These are phyloP conservation scores for Fusarium anthophilum DNA, from an alignment of 2,329 filamentous ascomycete genomes.

Conservation along the genomic window DNA sequence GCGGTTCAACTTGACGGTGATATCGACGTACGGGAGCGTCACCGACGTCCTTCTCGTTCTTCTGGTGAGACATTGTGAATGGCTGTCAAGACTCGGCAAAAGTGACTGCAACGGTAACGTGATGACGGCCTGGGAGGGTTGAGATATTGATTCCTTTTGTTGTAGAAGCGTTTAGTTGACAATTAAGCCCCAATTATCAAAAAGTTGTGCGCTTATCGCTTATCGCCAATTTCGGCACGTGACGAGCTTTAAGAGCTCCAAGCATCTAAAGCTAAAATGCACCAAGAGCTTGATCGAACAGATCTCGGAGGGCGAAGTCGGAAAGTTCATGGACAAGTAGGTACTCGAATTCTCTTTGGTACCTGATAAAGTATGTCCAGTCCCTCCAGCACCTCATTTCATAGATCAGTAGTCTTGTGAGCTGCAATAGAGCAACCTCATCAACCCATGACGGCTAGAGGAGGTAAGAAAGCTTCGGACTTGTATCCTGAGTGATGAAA, in stretches of 20 bases:
- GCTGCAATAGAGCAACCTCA: neutral
- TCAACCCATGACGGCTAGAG: neutral
- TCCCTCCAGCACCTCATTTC: neutral
- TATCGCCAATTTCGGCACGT: constrained; percentile 11
- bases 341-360: neutral
- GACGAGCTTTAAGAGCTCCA: neutral
- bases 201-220: constrained; percentile 38
- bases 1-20: neutral
- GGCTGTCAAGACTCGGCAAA: constrained; percentile 78
- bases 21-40: constrained; percentile 77
- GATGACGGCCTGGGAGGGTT: constrained; percentile 66
- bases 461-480: neutral
- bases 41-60: constrained; percentile 92
- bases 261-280: neutral
- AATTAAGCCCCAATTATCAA: constrained; percentile 29
- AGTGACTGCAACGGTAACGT: constrained; percentile 77
- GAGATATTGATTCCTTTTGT: constrained; percentile 36
- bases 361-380: neutral
- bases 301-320: neutral
- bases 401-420: neutral
- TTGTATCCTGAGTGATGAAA: neutral
- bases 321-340: neutral
- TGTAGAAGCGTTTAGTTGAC: constrained; percentile 15
- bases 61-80: constrained; percentile 89
- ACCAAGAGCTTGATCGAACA: neutral